Conservation (phyloP, 2,329 filamentous ascomycete genomes). For the Drechslerella stenobrocha region DNA sequence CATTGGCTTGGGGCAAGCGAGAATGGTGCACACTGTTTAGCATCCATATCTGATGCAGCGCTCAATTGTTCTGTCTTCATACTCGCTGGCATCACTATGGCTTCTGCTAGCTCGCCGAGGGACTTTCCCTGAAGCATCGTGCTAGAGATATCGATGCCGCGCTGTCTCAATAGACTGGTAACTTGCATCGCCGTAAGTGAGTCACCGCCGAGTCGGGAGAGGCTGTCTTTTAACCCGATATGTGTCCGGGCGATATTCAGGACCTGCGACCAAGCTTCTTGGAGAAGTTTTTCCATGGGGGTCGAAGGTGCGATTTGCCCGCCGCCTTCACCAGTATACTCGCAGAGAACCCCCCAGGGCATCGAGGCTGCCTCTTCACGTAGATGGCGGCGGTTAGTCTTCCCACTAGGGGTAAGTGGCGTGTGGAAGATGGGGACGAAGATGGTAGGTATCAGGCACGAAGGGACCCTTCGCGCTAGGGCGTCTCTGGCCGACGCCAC, state of each 20-base stretch:
- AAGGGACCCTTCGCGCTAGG: neutral
- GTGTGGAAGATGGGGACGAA: neutral
- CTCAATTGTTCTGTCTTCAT: too few species aligned
- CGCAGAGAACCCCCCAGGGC: neutral
- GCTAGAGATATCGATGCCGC: too few species aligned
- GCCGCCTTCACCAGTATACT: neutral
- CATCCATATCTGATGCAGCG: too few species aligned
- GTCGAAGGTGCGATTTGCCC: neutral
- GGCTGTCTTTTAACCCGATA: constrained; percentile 53
- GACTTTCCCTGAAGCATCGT: too few species aligned
- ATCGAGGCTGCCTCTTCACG: neutral
- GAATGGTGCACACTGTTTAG: too few species aligned
- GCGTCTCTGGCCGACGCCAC: neutral
- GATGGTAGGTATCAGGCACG: neutral
- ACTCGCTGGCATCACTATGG: too few species aligned
- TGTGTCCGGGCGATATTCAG: neutral
- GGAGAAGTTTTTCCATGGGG: neutral
- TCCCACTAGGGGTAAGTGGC: neutral
- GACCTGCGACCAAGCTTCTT: neutral
- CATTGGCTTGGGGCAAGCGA: too few species aligned
- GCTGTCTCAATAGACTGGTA: constrained; percentile 55
- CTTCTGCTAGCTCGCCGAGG: too few species aligned
- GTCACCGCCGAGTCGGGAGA: constrained; percentile 57
- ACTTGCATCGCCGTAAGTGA: constrained; percentile 58
- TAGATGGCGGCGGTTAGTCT: neutral